Conservation (phyloP, 2,329 filamentous ascomycete genomes). For the Penicillium sp. region DNA sequence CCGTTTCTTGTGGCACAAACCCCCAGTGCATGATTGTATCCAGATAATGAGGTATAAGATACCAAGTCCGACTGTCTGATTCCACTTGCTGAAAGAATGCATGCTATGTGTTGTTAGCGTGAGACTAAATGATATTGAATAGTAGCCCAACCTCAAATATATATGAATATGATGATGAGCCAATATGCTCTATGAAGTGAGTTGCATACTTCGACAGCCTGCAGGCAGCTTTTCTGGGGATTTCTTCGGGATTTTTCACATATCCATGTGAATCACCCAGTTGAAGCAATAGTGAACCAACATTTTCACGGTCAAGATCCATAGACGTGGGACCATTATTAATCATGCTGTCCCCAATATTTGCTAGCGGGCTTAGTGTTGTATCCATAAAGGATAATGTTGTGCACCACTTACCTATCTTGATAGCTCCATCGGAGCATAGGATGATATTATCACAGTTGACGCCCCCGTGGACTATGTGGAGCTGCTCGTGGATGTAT, state of each 20-base stretch:
- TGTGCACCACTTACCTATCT: too few relatives aligned
- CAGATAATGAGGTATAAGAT: background rate
- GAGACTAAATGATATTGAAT: background rate
- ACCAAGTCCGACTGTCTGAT: background rate
- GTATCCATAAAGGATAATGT: background rate
- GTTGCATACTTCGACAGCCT: background rate
- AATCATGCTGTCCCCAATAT: background rate
- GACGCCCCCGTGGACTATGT: background rate
- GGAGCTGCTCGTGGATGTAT: background rate
- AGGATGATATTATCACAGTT: background rate
- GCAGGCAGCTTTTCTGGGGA: too few relatives aligned
- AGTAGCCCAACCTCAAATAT: background rate
- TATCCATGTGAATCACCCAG: background rate
- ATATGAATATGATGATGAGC: background rate
- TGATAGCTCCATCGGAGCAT: too few relatives aligned
- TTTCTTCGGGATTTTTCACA: too few relatives aligned
- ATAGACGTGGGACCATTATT: background rate
- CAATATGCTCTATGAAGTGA: background rate
- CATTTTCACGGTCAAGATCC: background rate
- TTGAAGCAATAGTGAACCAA: background rate
- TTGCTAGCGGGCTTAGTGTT: background rate
- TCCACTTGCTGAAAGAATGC: background rate
- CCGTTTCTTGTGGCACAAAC: background rate
- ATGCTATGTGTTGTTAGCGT: background rate
- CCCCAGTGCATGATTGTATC: background rate